These are phyloP conservation scores for Acidomyces sp. DNA, from an alignment of 495 filamentous ascomycete genomes.

Conservation along the genomic window DNA sequence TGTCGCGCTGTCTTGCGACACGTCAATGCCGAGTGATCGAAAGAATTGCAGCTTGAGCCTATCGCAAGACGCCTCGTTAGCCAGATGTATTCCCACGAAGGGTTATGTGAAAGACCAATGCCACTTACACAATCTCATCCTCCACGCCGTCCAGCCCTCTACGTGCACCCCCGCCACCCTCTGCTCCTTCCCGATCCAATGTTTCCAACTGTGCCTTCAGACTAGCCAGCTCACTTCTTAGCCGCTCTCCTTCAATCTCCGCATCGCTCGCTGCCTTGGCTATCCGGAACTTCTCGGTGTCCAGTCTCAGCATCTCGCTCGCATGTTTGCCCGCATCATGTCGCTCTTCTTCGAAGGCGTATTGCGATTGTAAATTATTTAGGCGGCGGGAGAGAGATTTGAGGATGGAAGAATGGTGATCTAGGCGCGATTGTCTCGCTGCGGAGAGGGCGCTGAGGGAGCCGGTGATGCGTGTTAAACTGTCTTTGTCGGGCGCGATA, in stretches of 20 bases:
- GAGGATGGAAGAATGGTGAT: constrained; percentile 55
- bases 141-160: constrained; percentile 54
- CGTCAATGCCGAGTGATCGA: constrained; percentile 77
- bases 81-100: no score
- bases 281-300: constrained; percentile 70
- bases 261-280: constrained; percentile 79
- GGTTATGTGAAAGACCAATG: constrained; percentile 24
- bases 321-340: constrained; percentile 50
- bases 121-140: constrained; percentile 35
- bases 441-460: constrained; percentile 66
- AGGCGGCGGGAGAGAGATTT: constrained; percentile 61
- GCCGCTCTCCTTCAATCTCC: constrained; percentile 80
- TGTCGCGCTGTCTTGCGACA: constrained; percentile 60
- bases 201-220: constrained; percentile 64
- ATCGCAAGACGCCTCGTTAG: no score
- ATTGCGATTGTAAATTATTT: constrained; percentile 51
- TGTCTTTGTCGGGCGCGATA: constrained; percentile 71
- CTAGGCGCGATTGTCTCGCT: constrained; percentile 61
- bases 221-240: constrained; percentile 68
- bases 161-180: constrained; percentile 42
- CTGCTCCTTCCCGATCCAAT: constrained; percentile 66
- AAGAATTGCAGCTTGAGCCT: constrained; percentile 82
- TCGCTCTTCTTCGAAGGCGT: constrained; percentile 34
- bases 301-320: constrained; percentile 23
- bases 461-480: constrained; percentile 73